A percentile compares a stretch with the other conserved stretches of the same genome.
Conservation (phyloP, 495 filamentous ascomycete species). For the Penicillium subrubescens region DNA sequence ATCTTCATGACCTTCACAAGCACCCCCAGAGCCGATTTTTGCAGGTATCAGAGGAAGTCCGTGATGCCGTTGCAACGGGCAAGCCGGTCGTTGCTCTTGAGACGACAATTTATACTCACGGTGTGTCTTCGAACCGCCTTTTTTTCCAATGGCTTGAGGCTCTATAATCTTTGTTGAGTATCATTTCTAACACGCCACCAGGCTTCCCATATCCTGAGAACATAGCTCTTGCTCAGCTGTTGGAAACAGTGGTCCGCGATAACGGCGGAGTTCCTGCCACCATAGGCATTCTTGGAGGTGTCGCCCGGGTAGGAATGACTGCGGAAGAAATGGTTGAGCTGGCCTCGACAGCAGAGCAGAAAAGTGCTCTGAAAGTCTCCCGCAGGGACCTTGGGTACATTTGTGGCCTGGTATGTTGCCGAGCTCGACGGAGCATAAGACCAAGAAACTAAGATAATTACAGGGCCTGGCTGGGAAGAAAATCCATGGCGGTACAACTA, state of each 20-base stretch:
- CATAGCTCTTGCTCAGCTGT: conserved; percentile 63
- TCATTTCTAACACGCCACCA: conserved; percentile 16
- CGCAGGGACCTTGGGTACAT: conserved; percentile 82
- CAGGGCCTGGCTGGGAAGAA: conserved; percentile 64
- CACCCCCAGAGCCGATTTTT: conserved; percentile 58
- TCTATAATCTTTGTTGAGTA: background rate
- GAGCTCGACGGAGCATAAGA: background rate
- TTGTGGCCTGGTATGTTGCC: conserved; percentile 68
- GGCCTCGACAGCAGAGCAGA: conserved; percentile 62
- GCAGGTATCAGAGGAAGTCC: conserved; percentile 79
- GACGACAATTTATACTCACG: conserved; percentile 85
- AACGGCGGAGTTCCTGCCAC: conserved; percentile 92
- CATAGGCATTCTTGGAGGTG: conserved; percentile 78
- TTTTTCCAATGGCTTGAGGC: background rate
- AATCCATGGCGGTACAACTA: conserved; percentile 87
- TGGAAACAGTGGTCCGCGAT: conserved; percentile 75
- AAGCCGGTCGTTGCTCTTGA: conserved; percentile 90
- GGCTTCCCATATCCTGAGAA: conserved; percentile 88
- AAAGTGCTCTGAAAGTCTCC: conserved; percentile 76
- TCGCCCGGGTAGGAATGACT: conserved; percentile 76
- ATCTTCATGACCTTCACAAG: conserved; percentile 38
- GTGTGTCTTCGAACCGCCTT: conserved; percentile 37
- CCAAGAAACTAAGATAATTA: conserved; percentile 12
- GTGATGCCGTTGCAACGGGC: conserved; percentile 67
- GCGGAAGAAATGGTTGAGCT: conserved; percentile 71